Percentiles rank a stretch among this genome's conserved stretches.
Evolutionary conservation across 805 yeast genomes (phyloP).

Genomic region (Tetrapisispora namnaoensis): DNA sequence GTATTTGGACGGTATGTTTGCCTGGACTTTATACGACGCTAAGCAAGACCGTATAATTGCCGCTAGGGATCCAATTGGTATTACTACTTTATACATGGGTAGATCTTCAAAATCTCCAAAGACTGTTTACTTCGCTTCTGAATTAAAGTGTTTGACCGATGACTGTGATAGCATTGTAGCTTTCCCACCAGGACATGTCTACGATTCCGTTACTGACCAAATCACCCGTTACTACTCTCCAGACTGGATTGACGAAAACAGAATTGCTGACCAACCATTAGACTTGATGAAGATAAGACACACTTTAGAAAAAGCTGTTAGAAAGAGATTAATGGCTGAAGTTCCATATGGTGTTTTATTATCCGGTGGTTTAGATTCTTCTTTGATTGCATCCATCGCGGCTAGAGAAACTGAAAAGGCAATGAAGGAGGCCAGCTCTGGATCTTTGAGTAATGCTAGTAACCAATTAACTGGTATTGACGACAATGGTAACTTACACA

Average conservation of each 20-base stretch:
- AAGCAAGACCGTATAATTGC: constrained; percentile 81
- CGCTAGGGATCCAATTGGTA: constrained; percentile 97
- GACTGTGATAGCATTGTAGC: constrained; percentile 89
- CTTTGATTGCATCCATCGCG: constrained; percentile 93
- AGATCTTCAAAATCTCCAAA: constrained; percentile 55
- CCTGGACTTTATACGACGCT: constrained; percentile 84
- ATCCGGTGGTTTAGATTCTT: constrained; percentile 96
- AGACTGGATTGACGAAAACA: constrained; percentile 81
- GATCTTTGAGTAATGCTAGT: background rate
- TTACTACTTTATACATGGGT: constrained; percentile 95
- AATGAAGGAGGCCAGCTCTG: constrained; percentile 14
- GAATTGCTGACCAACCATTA: constrained; percentile 66
- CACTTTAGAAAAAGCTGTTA: constrained; percentile 83
- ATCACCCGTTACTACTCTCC: constrained; percentile 85
- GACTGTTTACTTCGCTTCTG: constrained; percentile 85
- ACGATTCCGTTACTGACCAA: constrained; percentile 83
- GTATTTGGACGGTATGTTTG: constrained; percentile 95
- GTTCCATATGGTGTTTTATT: constrained; percentile 97
- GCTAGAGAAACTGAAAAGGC: constrained; percentile 85
- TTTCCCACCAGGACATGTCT: constrained; percentile 98
- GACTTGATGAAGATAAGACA: constrained; percentile 67
- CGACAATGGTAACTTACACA: constrained; percentile 71
- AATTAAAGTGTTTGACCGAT: constrained; percentile 84
- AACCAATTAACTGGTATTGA: constrained; percentile 84
- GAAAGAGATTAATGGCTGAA: constrained; percentile 99